A percentile compares a stretch with the other conserved stretches of the same genome.
Conservation (phyloP, 2,329 filamentous ascomycete genomes). For the Pestalotiopsis sp. region DNA sequence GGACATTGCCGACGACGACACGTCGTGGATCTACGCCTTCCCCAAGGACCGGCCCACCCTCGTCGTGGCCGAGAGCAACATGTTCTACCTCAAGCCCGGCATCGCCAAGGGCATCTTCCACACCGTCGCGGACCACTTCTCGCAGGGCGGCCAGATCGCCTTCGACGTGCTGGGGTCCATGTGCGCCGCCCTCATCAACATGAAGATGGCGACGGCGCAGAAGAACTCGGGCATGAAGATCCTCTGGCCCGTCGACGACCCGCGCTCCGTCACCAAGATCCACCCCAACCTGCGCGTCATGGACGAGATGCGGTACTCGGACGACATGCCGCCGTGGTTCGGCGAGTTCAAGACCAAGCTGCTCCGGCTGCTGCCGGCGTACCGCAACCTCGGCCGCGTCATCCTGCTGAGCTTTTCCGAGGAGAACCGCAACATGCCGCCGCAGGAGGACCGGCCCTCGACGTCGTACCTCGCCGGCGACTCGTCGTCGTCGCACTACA, state of each 20-base stretch:
- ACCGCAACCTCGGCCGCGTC: slow-evolving; percentile 10
- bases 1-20: slow-evolving; percentile 20
- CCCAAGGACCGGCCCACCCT: slow-evolving; percentile 27
- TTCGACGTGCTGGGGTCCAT: slow-evolving; percentile 18
- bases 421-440: neutral
- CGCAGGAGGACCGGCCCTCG: neutral
- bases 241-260: slow-evolving; percentile 14
- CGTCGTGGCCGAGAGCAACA: slow-evolving; percentile 29
- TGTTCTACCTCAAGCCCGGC: slow-evolving; percentile 24
- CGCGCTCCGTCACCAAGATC: slow-evolving; percentile 6
- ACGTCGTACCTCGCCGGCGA: neutral
- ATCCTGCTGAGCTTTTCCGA: slow-evolving; percentile 1
- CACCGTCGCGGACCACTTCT: slow-evolving; percentile 21
- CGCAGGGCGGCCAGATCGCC: slow-evolving; percentile 16
- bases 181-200: slow-evolving; percentile 9
- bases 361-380: slow-evolving; percentile 8
- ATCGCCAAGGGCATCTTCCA: slow-evolving; percentile 18
- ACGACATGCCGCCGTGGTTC: slow-evolving; percentile 14
- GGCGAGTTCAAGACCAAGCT: slow-evolving; percentile 13
- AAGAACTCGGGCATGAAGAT: slow-evolving; percentile 10
- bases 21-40: slow-evolving; percentile 24
- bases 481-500: neutral
- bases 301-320: slow-evolving; percentile 11
- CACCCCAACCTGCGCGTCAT: slow-evolving; percentile 7
- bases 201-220: neutral